Conservation (phyloP, 768 basidiomycete genomes). For the Boletus rex-veris region DNA sequence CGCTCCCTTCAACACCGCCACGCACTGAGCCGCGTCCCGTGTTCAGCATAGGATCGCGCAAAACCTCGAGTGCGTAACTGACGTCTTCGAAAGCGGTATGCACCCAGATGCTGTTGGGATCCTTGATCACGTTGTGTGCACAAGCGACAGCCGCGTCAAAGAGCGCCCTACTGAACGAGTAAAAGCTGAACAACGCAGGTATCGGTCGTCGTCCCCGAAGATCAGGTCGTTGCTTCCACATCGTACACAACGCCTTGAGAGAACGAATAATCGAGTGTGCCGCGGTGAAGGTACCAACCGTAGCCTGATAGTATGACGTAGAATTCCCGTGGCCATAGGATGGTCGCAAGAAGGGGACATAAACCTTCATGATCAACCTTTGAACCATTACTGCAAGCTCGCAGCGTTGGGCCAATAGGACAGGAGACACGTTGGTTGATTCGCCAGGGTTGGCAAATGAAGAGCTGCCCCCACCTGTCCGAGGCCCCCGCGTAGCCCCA, state of each 20-base stretch:
- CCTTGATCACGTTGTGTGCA: constrained; percentile 57
- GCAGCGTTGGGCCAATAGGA: constrained; percentile 49
- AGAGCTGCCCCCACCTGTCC: constrained; percentile 3
- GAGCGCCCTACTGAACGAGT: constrained; percentile 57
- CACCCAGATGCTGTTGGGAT: constrained; percentile 47
- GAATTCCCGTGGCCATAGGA: constrained; percentile 23
- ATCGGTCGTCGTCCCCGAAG: constrained; percentile 33
- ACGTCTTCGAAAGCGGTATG: constrained; percentile 47
- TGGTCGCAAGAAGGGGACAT: constrained; percentile 60
- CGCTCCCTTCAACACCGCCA: constrained; percentile 32
- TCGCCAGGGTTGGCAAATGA: constrained; percentile 14
- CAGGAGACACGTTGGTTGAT: constrained; percentile 27
- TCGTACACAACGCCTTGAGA: constrained; percentile 38
- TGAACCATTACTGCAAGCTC: constrained; percentile 61
- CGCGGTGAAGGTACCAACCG: constrained; percentile 57
- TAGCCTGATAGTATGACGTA: constrained; percentile 47
- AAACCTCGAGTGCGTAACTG: constrained; percentile 41
- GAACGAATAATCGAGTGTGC: constrained; percentile 63
- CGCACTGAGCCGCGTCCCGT: constrained; percentile 32
- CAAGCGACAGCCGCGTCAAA: constrained; percentile 67
- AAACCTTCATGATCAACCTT: constrained; percentile 58
- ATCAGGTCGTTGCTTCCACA: constrained; percentile 37
- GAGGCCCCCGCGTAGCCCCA: constrained; percentile 11
- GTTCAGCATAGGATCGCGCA: constrained; percentile 35
- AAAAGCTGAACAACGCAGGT: constrained; percentile 52